Base-by-base conservation (phyloP, 148 eudicot genomes). In the Amaranthus palmeri region DNA sequence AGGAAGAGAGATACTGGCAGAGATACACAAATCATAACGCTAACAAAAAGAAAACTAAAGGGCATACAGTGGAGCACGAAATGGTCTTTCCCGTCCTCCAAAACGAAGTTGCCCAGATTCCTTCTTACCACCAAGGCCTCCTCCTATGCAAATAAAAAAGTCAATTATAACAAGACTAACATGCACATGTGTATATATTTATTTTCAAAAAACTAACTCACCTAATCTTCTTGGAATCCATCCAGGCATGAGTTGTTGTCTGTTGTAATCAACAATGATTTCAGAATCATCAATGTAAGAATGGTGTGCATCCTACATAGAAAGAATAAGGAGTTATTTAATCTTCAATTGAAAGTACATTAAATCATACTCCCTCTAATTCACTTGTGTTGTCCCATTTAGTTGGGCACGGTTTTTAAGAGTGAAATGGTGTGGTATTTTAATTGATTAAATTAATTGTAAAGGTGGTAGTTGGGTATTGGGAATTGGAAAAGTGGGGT, bases 171-270 rank as follows among this genome's bases (percentile, higher is more conserved):
- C 62, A 36, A 54, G 66, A 54, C 45, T 18, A 36, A 52, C 54
- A 46, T 18, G 11, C 66, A 58, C 7, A 11, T 47, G 42, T 65
- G 54, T 13, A 25, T 25, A 25, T 25, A 25, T 25, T 25, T 25
- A 25, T 25, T 25, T 25, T 25, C 36, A 45, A 50, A 2, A 17
- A 50, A 66, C 67, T 46, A 13, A 81, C 87, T 79, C 53, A 93
- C 98, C 99, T 84, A 95, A 83, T 76, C 99, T 85, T 87, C 99
- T 89, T 12, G 99, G 99, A 64, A 95, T 89, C 99, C 99, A 95
- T 65, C 99, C 99, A 57, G 96, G 84, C 99, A 92, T 95, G 68
- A 92, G 76, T 59, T 88, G 97, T 77, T 95, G 97, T 78, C 99
- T 84, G 76, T 86, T 89, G 76, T 89, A 95, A 87, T 92, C 99